phyloP scores from a whole-genome alignment of 306 rosid species.

The Sesbania bispinosa region DNA sequence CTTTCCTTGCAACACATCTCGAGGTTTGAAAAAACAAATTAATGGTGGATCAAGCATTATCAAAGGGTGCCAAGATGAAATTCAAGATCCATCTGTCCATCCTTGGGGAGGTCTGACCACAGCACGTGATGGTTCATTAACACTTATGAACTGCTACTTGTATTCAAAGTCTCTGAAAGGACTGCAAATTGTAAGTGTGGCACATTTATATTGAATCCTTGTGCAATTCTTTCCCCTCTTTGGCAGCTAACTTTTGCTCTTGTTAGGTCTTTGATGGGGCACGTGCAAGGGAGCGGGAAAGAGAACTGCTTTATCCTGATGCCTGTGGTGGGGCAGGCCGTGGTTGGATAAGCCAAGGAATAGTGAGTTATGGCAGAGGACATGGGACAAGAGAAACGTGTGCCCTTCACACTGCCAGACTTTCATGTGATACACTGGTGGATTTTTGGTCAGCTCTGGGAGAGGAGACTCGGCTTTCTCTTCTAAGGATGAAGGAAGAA shows the following conservation, averaged over 20 bases:
- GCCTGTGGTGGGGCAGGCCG: constrained; percentile 99
- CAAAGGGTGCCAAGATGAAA: constrained; percentile 70
- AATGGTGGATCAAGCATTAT: constrained; percentile 44
- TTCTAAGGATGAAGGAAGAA: constrained; percentile 97
- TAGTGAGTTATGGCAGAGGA: constrained; percentile 83
- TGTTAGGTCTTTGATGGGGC: constrained; percentile 95
- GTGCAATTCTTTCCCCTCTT: constrained; percentile 4
- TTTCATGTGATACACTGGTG: constrained; percentile 93
- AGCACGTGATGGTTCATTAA: constrained; percentile 82
- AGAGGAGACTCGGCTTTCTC: constrained; percentile 94
- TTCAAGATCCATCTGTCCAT: constrained; percentile 87
- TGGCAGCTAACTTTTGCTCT: constrained; percentile 31
- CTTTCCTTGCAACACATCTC: constrained; percentile 45
- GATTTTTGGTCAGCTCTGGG: constrained; percentile 99
- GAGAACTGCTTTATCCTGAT: constrained; percentile 97
- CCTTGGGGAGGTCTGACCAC: constrained; percentile 99
- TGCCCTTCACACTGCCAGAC: constrained; percentile 96
- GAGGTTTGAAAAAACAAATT: constrained; percentile 51
- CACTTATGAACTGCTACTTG: constrained; percentile 89
- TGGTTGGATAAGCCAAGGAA: constrained; percentile 99
- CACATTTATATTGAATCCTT: constrained; percentile 9
- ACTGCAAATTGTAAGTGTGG: constrained; percentile 71
- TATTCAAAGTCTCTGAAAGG: constrained; percentile 71
- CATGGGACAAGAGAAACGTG: constrained; percentile 97
- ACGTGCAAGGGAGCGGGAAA: constrained; percentile 94